Conservation (phyloP, 345 rosid genomes). For the Arabidopsis thaliana region TAIR10.1 NC_003070.9:6394501-6395000, state of each 20-base stretch:
- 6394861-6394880: too few relatives aligned
- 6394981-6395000: not conserved
- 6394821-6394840: not conserved
- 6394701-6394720: not conserved
- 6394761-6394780: not conserved
- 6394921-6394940: too few relatives aligned
- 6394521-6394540: too few relatives aligned
- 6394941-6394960: too few relatives aligned
- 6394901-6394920: too few relatives aligned
- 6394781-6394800: not conserved
- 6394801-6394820: constrained; percentile 1
- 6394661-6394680: not conserved
- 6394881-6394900: too few relatives aligned
- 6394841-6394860: not conserved
- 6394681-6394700: not conserved
- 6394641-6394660: constrained; percentile 14
- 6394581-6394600: not conserved
- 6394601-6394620: not conserved
- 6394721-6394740: not conserved
- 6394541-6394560: not conserved
- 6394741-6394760: not conserved
- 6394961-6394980: not conserved
- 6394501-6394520: too few relatives aligned
- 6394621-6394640: not conserved
- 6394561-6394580: not conserved